A percentile compares a stretch with the other conserved stretches of the same genome.
Conservation (phyloP, 2,329 filamentous ascomycete species). For the Hypocrella siamensis region DNA sequence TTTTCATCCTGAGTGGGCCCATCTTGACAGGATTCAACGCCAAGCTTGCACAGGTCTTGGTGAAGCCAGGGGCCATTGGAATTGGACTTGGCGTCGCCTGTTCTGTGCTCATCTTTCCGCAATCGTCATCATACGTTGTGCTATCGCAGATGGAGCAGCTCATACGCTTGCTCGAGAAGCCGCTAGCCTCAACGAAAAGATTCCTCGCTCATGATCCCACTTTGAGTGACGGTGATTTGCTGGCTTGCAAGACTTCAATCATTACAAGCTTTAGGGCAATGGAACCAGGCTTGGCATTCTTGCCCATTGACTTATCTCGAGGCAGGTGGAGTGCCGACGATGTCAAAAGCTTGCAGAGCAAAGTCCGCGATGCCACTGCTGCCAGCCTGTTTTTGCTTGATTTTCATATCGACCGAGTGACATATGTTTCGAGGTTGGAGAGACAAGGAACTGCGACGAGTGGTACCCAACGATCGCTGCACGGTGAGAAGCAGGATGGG, state of each 20-base stretch:
- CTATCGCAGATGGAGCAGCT: conserved; percentile 17
- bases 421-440: conserved; percentile 8
- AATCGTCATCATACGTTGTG: conserved; percentile 29
- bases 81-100: conserved; percentile 27
- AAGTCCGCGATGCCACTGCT: conserved; percentile 18
- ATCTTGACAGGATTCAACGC: conserved; percentile 23
- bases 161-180: conserved; percentile 13
- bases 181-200: conserved; percentile 14
- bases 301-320: conserved; percentile 29
- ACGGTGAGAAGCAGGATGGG: conserved; percentile 4
- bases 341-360: conserved; percentile 19
- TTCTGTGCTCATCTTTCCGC: conserved; percentile 29
- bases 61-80: conserved; percentile 29
- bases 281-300: conserved; percentile 23
- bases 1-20: conserved; percentile 28
- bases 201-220: conserved; percentile 8
- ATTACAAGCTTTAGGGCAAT: conserved; percentile 21
- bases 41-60: conserved; percentile 19
- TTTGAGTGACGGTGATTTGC: conserved; percentile 13
- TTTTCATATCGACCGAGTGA: conserved; percentile 21
- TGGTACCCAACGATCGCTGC: background rate
- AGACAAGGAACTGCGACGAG: conserved; percentile 1
- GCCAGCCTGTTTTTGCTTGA: conserved; percentile 21
- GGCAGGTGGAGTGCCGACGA: conserved; percentile 29
- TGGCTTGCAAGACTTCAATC: conserved; percentile 10